Conservation (phyloP, 2,329 filamentous ascomycete genomes). For the Verticillium nonalfalfae region DNA sequence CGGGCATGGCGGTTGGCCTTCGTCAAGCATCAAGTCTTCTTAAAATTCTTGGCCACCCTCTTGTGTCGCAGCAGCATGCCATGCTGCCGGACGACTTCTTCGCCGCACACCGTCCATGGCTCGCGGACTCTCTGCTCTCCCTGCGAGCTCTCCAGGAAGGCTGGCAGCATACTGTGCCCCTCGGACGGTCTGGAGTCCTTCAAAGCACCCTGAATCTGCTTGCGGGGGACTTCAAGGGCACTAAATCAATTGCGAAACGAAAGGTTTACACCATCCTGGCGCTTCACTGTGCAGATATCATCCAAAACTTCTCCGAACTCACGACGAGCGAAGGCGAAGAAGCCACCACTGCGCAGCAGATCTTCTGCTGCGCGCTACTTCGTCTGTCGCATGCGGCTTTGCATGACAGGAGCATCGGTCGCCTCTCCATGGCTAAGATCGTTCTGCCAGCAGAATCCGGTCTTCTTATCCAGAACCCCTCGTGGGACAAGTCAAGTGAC, state of each 20-base stretch:
- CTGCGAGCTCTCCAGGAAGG: constrained; percentile 31
- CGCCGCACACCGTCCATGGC: constrained; percentile 37
- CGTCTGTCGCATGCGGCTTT: constrained; percentile 29
- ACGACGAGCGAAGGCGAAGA: constrained; percentile 18
- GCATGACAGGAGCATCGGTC: constrained; percentile 22
- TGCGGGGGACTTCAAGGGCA: not conserved
- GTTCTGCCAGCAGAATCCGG: constrained; percentile 33
- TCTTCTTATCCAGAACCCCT: constrained; percentile 22
- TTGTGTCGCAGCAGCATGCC: constrained; percentile 25
- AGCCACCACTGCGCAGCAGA: constrained; percentile 19
- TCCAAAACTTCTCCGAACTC: constrained; percentile 23
- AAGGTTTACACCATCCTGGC: constrained; percentile 32
- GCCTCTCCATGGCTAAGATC: constrained; percentile 35
- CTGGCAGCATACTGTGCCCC: constrained; percentile 21
- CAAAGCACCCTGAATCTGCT: not conserved
- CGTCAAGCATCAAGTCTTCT: constrained; percentile 38
- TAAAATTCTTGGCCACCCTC: constrained; percentile 33
- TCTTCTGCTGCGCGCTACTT: constrained; percentile 30
- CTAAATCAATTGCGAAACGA: constrained; percentile 14
- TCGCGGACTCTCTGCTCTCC: constrained; percentile 41
- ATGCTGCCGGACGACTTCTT: constrained; percentile 23
- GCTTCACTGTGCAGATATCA: constrained; percentile 34
- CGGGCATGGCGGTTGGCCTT: constrained; percentile 33
- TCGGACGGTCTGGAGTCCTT: not conserved
- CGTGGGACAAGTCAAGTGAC: constrained; percentile 27